These are phyloP conservation scores for Thermothelomyces thermophilus DNA, from an alignment of 2,329 filamentous ascomycete genomes.

Conservation along the genomic window DNA sequence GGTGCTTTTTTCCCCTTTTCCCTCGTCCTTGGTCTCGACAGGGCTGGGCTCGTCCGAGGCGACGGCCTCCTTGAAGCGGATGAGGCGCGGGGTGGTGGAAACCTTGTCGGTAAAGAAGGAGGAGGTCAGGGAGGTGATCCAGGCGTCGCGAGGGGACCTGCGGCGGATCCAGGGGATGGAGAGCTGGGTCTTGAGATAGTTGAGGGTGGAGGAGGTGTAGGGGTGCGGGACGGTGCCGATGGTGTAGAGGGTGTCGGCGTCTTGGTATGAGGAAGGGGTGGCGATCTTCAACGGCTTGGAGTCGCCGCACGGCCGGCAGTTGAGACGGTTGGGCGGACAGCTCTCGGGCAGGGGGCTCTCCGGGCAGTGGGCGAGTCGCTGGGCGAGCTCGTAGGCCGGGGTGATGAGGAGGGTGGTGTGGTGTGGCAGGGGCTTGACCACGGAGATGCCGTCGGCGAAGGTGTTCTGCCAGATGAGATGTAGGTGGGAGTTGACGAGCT, in stretches of 20 bases:
- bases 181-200: conserved; percentile 53
- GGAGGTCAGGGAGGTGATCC: conserved; percentile 66
- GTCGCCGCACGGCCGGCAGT: conserved; percentile 67
- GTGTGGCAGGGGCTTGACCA: conserved; percentile 71
- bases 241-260: conserved; percentile 66
- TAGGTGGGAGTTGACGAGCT: conserved; percentile 77
- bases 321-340: conserved; percentile 74
- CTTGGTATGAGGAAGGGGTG: conserved; percentile 62
- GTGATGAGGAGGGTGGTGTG: conserved; percentile 68
- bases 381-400: conserved; percentile 65
- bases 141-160: conserved; percentile 66
- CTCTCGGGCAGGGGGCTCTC: conserved; percentile 64
- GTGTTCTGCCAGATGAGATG: conserved; percentile 78
- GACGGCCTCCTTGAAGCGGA: conserved; percentile 74
- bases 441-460: conserved; percentile 69
- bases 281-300: conserved; percentile 58
- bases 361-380: conserved; percentile 69
- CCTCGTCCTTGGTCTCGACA: neutral
- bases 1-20: conserved; percentile 26
- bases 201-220: conserved; percentile 69
- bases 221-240: conserved; percentile 88
- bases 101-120: conserved; percentile 59
- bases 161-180: conserved; percentile 61
- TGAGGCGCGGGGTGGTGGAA: conserved; percentile 57
- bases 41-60: conserved; percentile 47